Base-by-base conservation (phyloP, 108 stramenopile genomes). In the Skeletonema grethae region DNA sequence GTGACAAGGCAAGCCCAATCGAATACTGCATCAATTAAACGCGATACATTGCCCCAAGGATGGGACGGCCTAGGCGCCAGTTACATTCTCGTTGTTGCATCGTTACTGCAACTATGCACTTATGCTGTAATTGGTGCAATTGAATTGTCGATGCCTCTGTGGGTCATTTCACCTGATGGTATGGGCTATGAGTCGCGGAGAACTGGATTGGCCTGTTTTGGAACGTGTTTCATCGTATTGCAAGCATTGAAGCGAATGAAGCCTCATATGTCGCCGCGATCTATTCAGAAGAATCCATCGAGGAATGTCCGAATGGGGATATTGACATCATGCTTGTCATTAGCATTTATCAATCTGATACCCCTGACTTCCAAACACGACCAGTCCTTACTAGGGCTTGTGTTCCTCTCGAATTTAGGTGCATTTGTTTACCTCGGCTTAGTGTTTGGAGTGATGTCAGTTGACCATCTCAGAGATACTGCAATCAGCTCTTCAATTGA, bases 91-190 rank as follows among this genome's bases (percentile, higher is more conserved):
- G 53, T 64, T 11, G 68, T 76, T 8, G 67, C 75, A 45, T 45
- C 62, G 24, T 58, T 63, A 13, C 63, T 76, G 13, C 60, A 56
- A 25, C 22, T 76, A 38, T 35, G 63, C 16, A 16, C 29, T 2
- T 55, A 69, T 35, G 38, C 55, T 25, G 11, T 76, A 0, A 58
- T 76, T 20, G 82, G 85, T 5, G 56, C 76, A 31, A 69, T 83
- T 55, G 85, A 86, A 60, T 63, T 72, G 39, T 79, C 79, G 5
- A 50, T 81, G 63, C 82, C 85, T 15, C 46, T 81, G 9, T 77
- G 82, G 68, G 36, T 81, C 20, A 57, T 83, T 15, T 63, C 65
- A 5, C 82, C 85, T 50, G 82, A 78, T 0, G 82, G 85, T 28
- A 59, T 83, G 50, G 82, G 85, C 0, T 83, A 80, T 60, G 73